Percentiles rank a stretch among this genome's conserved stretches.
Conservation (phyloP, 352 stramenopile genomes). For the Plasmopara viticola region DNA sequence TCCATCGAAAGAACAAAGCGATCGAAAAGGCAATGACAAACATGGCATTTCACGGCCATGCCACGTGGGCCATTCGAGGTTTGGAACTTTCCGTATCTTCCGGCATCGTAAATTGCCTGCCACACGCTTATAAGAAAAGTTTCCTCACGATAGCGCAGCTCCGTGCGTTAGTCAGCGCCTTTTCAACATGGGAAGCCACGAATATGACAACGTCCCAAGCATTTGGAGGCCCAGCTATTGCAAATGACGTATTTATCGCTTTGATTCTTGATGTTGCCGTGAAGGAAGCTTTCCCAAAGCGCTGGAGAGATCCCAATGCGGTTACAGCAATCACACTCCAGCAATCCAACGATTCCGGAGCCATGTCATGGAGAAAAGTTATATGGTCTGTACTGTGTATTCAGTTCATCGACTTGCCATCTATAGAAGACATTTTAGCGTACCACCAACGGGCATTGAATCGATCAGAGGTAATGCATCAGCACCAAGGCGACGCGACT, state of each 20-base stretch:
- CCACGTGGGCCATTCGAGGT: constrained; percentile 19
- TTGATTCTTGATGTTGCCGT: constrained; percentile 27
- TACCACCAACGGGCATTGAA: constrained; percentile 11
- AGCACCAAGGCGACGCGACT: neutral
- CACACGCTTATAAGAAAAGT: constrained; percentile 13
- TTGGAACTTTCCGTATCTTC: constrained; percentile 3
- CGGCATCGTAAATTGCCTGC: constrained; percentile 6
- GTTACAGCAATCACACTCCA: constrained; percentile 33
- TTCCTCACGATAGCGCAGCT: constrained; percentile 27
- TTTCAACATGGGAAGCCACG: constrained; percentile 11
- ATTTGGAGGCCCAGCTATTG: constrained; percentile 5
- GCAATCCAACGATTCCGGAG: constrained; percentile 6
- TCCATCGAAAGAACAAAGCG: constrained; percentile 26
- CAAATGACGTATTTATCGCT: constrained; percentile 33
- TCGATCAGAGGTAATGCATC: constrained; percentile 6
- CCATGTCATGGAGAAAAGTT: constrained; percentile 33
- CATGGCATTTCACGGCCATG: constrained; percentile 8
- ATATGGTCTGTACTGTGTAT: constrained; percentile 36
- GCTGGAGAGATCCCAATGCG: constrained; percentile 26
- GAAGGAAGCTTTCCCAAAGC: constrained; percentile 26
- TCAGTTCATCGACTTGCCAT: constrained; percentile 29
- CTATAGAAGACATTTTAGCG: constrained; percentile 19
- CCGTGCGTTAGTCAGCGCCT: constrained; percentile 10
- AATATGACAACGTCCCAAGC: constrained; percentile 8
- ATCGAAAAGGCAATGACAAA: constrained; percentile 22